phyloP scores from a whole-genome alignment of 495 filamentous ascomycete genomes.

The Mytilinidion resinicola region DNA sequence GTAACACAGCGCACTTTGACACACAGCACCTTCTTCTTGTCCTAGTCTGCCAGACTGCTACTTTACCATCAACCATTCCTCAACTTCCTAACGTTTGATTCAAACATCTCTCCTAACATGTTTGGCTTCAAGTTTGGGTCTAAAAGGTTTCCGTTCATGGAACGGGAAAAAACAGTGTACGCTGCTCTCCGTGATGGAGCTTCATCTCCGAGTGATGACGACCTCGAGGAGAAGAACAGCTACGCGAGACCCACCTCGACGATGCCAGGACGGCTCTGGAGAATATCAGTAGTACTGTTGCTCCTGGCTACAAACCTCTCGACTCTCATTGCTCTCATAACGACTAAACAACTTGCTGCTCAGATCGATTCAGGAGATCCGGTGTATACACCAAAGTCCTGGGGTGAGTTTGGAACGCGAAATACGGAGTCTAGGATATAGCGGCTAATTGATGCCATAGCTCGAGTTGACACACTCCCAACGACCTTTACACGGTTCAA shows the following conservation, averaged over 20 bases:
- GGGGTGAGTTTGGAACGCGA: too few species aligned
- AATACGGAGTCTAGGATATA: background rate
- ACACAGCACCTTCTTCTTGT: too few species aligned
- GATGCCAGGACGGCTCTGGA: too few species aligned
- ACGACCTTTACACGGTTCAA: constrained; percentile 1
- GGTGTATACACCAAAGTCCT: background rate
- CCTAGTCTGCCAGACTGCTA: too few species aligned
- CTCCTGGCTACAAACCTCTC: background rate
- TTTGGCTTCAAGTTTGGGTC: constrained; percentile 4
- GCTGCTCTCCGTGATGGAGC: background rate
- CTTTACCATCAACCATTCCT: too few species aligned
- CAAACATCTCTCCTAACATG: too few species aligned
- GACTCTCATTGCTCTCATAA: background rate
- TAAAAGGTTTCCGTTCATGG: background rate
- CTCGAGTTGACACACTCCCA: background rate
- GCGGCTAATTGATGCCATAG: background rate
- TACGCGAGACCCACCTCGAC: too few species aligned
- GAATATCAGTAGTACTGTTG: too few species aligned
- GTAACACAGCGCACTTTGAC: too few species aligned
- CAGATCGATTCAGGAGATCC: background rate
- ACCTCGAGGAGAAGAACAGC: background rate
- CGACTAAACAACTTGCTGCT: background rate
- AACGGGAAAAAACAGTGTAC: background rate
- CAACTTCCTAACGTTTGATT: too few species aligned
- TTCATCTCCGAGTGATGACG: background rate